Percentiles rank a stretch among this genome's conserved stretches.
phyloP scores from a whole-genome alignment of 2,329 filamentous ascomycete genomes.

The Fusarium sp. region DNA sequence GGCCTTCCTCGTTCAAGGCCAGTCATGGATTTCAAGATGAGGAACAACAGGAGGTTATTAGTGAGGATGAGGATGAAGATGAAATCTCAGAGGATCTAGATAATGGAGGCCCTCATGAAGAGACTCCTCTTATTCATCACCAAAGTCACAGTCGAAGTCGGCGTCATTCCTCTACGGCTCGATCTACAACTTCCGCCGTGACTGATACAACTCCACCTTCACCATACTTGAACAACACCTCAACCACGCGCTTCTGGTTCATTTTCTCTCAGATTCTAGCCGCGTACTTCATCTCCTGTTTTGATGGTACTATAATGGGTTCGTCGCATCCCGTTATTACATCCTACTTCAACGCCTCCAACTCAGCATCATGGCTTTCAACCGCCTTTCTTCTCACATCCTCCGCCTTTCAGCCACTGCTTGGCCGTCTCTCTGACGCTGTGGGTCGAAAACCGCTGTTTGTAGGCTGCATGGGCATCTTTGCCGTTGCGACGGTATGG shows the following conservation, averaged over 20 bases:
- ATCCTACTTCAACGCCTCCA: slow-evolving; percentile 82
- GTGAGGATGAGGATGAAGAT: slow-evolving; percentile 27
- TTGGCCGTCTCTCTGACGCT: slow-evolving; percentile 81
- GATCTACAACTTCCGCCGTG: slow-evolving; percentile 28
- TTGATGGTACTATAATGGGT: slow-evolving; percentile 86
- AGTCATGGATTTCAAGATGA: slow-evolving; percentile 37
- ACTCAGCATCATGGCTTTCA: slow-evolving; percentile 86
- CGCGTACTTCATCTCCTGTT: slow-evolving; percentile 73
- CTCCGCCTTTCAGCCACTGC: slow-evolving; percentile 81
- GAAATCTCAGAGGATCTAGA: slow-evolving; percentile 21
- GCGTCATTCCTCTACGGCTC: slow-evolving; percentile 33
- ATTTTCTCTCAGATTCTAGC: slow-evolving; percentile 73
- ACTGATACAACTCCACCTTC: slow-evolving; percentile 33
- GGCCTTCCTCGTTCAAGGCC: slow-evolving; percentile 42
- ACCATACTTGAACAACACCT: slow-evolving; percentile 63
- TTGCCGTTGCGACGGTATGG: slow-evolving; percentile 76
- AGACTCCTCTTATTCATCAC: slow-evolving; percentile 48
- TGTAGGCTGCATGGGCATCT: slow-evolving; percentile 73
- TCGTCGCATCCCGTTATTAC: slow-evolving; percentile 86
- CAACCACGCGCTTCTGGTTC: slow-evolving; percentile 70
- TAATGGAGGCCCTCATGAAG: slow-evolving; percentile 39
- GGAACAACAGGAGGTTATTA: slow-evolving; percentile 19
- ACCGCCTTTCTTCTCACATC: slow-evolving; percentile 84
- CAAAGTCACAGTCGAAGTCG: slow-evolving; percentile 20
- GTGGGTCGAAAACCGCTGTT: slow-evolving; percentile 79